Percentiles rank a stretch among this genome's conserved stretches.
These are phyloP conservation scores for Botrytis sinoallii DNA, from an alignment of 2,329 filamentous ascomycete species.

Conservation along the genomic window DNA sequence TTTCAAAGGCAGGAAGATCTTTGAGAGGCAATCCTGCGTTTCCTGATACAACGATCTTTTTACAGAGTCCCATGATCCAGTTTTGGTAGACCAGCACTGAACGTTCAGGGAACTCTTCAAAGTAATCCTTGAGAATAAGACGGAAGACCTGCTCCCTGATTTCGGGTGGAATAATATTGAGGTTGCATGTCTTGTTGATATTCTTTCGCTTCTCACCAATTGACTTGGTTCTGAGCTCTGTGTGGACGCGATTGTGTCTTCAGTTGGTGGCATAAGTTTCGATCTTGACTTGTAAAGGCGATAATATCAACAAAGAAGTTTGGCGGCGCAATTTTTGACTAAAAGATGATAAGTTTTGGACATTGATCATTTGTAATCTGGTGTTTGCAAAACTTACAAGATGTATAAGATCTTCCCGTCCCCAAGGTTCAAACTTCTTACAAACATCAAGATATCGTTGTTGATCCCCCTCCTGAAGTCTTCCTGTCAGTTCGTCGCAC, in stretches of 20 bases:
- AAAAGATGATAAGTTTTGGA: background rate
- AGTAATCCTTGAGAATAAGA: background rate
- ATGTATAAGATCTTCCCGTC: background rate
- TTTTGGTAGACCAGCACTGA: background rate
- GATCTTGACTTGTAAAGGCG: background rate
- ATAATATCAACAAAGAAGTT: background rate
- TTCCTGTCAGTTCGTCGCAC: background rate
- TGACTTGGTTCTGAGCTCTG: background rate
- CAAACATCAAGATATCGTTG: background rate
- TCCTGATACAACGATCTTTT: background rate
- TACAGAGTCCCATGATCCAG: background rate
- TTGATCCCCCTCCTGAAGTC: background rate
- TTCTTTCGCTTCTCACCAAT: background rate
- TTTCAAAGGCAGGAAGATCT: conserved; percentile 1
- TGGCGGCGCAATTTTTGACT: background rate
- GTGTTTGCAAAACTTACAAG: background rate
- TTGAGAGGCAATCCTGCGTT: background rate
- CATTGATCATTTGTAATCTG: background rate
- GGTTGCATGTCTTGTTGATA: background rate
- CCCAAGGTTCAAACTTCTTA: background rate
- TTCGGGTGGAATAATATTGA: background rate
- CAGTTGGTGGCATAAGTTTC: background rate
- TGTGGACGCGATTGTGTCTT: background rate
- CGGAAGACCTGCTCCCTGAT: background rate
- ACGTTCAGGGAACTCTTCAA: background rate